phyloP scores from a whole-genome alignment of 2,329 filamentous ascomycete genomes.

The Fusarium sp. region DNA sequence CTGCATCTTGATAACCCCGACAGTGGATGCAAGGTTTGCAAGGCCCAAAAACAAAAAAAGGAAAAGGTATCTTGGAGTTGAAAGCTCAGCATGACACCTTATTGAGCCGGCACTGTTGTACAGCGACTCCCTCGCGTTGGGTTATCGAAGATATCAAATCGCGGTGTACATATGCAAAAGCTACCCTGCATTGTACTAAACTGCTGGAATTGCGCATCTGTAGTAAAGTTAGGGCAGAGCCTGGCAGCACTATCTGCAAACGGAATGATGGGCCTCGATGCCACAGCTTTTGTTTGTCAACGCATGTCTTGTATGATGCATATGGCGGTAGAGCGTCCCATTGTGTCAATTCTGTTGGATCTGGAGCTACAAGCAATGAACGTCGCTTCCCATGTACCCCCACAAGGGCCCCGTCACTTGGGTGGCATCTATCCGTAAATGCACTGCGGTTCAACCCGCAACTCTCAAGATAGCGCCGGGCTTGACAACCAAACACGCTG shows the following conservation, averaged over 20 bases:
- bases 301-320: not conserved
- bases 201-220: not conserved
- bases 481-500: constrained; percentile 43
- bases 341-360: constrained; percentile 11
- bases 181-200: constrained; percentile 33
- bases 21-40: not conserved
- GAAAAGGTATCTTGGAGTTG: not conserved
- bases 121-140: constrained; percentile 4
- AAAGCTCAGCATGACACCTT: not conserved
- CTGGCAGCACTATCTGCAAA: not conserved
- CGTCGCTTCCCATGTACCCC: constrained; percentile 25
- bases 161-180: constrained; percentile 18
- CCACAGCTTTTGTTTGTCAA: constrained; percentile 1
- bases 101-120: constrained; percentile 4
- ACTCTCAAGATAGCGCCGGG: constrained; percentile 51
- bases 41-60: not conserved
- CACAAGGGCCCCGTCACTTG: constrained; percentile 33
- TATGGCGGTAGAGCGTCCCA: constrained; percentile 1
- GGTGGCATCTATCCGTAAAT: constrained; percentile 48
- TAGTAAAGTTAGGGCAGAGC: not conserved
- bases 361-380: constrained; percentile 16
- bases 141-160: not conserved
- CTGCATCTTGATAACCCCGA: not conserved
- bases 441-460: constrained; percentile 54
- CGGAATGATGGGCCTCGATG: not conserved